Evolutionary conservation across 2,329 filamentous ascomycete genomes (phyloP).

Genomic region (Ophiostoma pallidulum): DNA sequence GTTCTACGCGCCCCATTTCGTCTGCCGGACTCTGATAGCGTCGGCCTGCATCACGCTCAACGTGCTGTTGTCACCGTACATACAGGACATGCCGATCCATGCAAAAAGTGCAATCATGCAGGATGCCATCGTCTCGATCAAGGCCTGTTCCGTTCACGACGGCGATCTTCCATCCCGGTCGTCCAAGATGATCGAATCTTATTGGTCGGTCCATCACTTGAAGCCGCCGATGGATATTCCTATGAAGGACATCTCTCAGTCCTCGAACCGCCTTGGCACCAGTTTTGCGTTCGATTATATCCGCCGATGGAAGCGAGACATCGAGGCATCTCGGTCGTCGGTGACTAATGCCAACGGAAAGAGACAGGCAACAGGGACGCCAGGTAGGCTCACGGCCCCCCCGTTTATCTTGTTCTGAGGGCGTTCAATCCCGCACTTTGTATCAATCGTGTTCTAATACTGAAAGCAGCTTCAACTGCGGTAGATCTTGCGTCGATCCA

Average conservation of each 20-base stretch:
- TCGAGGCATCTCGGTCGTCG: constrained; percentile 30
- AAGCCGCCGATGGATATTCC: constrained; percentile 30
- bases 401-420: no score
- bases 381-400: constrained; percentile 14
- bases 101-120: constrained; percentile 24
- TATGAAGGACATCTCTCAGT: constrained; percentile 29
- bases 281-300: constrained; percentile 43
- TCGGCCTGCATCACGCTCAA: constrained; percentile 38
- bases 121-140: constrained; percentile 27
- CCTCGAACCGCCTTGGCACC: constrained; percentile 38
- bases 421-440: no score
- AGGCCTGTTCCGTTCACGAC: constrained; percentile 37
- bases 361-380: constrained; percentile 7
- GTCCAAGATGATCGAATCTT: constrained; percentile 39
- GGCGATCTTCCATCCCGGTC: constrained; percentile 39
- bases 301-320: constrained; percentile 33
- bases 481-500: constrained; percentile 14
- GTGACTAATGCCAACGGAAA: constrained; percentile 18
- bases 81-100: constrained; percentile 23
- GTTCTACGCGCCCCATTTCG: constrained; percentile 39
- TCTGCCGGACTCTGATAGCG: constrained; percentile 37
- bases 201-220: constrained; percentile 32
- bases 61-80: constrained; percentile 36
- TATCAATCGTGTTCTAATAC: neutral
- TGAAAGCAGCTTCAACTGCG: neutral